phyloP scores from a whole-genome alignment of 2,329 filamentous ascomycete genomes.

The Tolypocladium endophyticum region DNA sequence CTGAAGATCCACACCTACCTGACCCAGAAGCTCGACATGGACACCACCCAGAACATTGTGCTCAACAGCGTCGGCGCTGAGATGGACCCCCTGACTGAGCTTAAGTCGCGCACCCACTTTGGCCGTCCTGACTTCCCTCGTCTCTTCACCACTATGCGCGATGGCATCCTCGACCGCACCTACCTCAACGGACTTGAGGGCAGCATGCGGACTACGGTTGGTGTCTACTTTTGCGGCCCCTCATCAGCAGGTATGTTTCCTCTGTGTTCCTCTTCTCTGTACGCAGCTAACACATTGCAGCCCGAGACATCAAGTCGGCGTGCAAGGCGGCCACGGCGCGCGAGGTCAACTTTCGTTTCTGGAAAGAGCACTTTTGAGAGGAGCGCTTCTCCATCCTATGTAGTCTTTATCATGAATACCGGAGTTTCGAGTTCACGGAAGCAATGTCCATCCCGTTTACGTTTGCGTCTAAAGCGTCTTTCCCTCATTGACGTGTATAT shows the following conservation, averaged over 20 bases:
- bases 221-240: constrained; percentile 96
- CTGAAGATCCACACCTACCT: constrained; percentile 96
- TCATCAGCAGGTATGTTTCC: constrained; percentile 48
- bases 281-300: constrained; percentile 35
- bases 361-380: constrained; percentile 82
- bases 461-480: background rate
- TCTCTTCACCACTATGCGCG: constrained; percentile 74
- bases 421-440: background rate
- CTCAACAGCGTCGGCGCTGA: constrained; percentile 86
- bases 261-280: background rate
- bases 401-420: background rate
- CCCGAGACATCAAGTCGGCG: constrained; percentile 75
- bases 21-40: constrained; percentile 82
- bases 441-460: background rate
- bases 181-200: constrained; percentile 78
- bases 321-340: constrained; percentile 61
- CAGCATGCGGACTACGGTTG: constrained; percentile 70
- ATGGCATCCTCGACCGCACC: constrained; percentile 74
- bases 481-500: background rate
- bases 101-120: constrained; percentile 85
- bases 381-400: background rate
- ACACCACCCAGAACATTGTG: constrained; percentile 93
- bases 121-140: constrained; percentile 81
- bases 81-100: constrained; percentile 83
- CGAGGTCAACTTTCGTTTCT: constrained; percentile 91